A percentile compares a stretch with the other conserved stretches of the same genome.
Evolutionary conservation across 306 rosid genomes (phyloP).

Genomic region (Hippophae gyantsensis): DNA sequence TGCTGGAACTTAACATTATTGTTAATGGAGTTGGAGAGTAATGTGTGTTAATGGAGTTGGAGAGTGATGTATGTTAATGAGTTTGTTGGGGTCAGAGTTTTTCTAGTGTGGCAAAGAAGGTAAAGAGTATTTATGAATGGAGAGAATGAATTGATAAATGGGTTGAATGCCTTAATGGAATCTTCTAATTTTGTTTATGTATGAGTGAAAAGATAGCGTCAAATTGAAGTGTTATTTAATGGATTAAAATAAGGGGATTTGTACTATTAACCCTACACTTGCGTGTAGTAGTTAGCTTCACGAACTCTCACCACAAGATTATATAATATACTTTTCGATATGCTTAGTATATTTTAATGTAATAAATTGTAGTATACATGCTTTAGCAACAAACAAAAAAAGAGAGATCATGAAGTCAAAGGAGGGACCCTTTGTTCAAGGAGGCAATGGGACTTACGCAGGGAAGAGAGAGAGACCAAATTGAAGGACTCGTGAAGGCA

Average conservation of each 20-base stretch:
- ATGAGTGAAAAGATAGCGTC: slow-evolving; percentile 20
- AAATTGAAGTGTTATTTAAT: slow-evolving; percentile 24
- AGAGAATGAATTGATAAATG: neutral
- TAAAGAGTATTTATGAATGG: slow-evolving; percentile 9
- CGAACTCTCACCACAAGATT: slow-evolving; percentile 3
- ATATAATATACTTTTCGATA: neutral
- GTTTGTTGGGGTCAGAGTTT: neutral
- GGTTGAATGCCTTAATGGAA: neutral
- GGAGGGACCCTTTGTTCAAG: slow-evolving; percentile 42
- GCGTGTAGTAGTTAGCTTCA: slow-evolving; percentile 34
- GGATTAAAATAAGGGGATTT: slow-evolving; percentile 18
- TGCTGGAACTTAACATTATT: slow-evolving; percentile 25
- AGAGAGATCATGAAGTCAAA: slow-evolving; percentile 40
- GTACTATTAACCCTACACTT: slow-evolving; percentile 35
- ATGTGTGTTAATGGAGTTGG: neutral
- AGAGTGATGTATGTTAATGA: neutral
- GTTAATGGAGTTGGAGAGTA: neutral
- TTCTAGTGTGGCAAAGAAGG: slow-evolving; percentile 1
- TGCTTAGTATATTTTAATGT: neutral
- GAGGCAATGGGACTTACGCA: slow-evolving; percentile 27
- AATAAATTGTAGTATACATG: neutral
- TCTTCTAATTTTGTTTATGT: slow-evolving; percentile 12
- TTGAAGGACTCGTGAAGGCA: slow-evolving; percentile 92
- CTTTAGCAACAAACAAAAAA: neutral
- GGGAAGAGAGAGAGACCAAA: slow-evolving; percentile 18